Percentiles rank a stretch among this genome's conserved stretches.
Conservation (phyloP, 768 basidiomycete genomes). For the Auricularia auricula-judae region DNA sequence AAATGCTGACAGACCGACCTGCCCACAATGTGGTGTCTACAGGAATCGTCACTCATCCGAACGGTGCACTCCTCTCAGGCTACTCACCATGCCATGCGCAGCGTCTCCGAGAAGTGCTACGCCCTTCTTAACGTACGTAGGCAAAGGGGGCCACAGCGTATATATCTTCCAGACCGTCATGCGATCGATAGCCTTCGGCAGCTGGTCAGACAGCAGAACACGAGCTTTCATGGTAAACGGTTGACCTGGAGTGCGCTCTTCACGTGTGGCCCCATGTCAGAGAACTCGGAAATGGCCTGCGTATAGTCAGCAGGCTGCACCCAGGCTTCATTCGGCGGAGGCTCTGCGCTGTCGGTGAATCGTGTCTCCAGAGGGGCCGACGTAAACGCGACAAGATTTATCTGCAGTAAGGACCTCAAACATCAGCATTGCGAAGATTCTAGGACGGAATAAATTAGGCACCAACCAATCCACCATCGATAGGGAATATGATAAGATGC, state of each 20-base stretch:
- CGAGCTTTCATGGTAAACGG: not conserved
- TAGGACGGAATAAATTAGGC: not conserved
- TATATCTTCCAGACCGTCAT: not conserved
- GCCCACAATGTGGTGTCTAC: not conserved
- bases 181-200: not conserved
- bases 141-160: not conserved
- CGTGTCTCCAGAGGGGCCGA: not conserved
- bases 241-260: not conserved
- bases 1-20: not conserved
- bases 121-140: not conserved
- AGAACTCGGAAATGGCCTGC: not conserved
- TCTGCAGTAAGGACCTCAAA: not conserved
- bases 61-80: not conserved
- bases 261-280: not conserved
- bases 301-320: not conserved
- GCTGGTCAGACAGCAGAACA: not conserved
- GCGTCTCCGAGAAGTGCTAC: not conserved
- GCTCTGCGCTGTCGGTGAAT: not conserved
- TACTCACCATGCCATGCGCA: not conserved
- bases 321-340: not conserved
- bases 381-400: not conserved
- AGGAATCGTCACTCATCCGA: not conserved
- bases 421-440: not conserved
- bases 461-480: not conserved
- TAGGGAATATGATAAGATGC: not conserved